phyloP scores from a whole-genome alignment of 352 stramenopile genomes.

The Discostella stelligera region DNA sequence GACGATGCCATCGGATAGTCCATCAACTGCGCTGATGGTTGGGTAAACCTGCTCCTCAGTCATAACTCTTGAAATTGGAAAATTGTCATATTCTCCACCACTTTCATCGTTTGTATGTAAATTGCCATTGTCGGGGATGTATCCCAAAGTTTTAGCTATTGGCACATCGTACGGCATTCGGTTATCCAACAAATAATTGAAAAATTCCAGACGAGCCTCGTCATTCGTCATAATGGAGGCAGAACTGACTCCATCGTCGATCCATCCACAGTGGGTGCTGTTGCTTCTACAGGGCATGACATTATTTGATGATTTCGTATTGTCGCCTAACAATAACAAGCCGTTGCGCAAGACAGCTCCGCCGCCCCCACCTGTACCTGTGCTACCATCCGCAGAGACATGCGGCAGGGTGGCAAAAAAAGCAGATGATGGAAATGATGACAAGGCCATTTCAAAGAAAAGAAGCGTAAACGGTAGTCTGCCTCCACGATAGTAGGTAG shows the following conservation, averaged over 20 bases:
- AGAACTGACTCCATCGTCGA: not conserved
- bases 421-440: not conserved
- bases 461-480: too few species aligned
- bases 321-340: not conserved
- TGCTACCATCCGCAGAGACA: not conserved
- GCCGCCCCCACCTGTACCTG: not conserved
- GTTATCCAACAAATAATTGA: constrained; percentile 55
- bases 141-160: constrained; percentile 60
- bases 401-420: not conserved
- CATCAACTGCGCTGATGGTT: constrained; percentile 43
- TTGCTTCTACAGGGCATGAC: not conserved
- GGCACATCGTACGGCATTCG: constrained; percentile 68
- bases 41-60: not conserved
- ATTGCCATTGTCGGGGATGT: constrained; percentile 23
- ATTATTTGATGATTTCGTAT: not conserved
- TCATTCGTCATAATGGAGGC: constrained; percentile 15
- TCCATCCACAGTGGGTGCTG: constrained; percentile 18
- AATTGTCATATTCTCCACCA: constrained; percentile 6
- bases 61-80: constrained; percentile 3
- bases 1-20: constrained; percentile 63
- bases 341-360: not conserved
- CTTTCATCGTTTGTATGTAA: not conserved
- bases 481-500: too few species aligned
- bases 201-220: constrained; percentile 34
- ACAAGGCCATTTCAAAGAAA: too few species aligned